These are phyloP conservation scores for Alternaria burnsii DNA, from an alignment of 2,329 filamentous ascomycete species.

Conservation along the genomic window DNA sequence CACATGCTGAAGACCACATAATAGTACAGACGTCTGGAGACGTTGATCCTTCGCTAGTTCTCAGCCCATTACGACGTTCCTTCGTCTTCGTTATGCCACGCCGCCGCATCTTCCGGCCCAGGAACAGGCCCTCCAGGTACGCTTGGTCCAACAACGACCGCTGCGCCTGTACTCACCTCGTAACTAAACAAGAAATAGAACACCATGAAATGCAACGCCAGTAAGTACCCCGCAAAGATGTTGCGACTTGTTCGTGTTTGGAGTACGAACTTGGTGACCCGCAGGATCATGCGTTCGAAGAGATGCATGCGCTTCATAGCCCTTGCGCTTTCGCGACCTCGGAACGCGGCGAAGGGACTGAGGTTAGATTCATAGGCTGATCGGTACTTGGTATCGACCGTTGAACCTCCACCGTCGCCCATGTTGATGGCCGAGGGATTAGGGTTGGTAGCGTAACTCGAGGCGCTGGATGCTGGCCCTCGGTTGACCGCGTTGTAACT, in stretches of 20 bases:
- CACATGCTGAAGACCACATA: slow-evolving; percentile 1
- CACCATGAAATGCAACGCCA: slow-evolving; percentile 86
- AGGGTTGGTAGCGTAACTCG: slow-evolving; percentile 69
- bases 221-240: slow-evolving; percentile 89
- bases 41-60: slow-evolving; percentile 21
- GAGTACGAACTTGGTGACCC: slow-evolving; percentile 87
- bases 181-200: slow-evolving; percentile 89
- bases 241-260: slow-evolving; percentile 91
- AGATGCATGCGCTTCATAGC: slow-evolving; percentile 94
- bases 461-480: slow-evolving; percentile 65
- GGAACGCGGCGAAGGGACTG: slow-evolving; percentile 93
- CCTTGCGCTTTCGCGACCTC: slow-evolving; percentile 88
- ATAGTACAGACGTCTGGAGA: slow-evolving; percentile 7
- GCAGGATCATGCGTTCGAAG: slow-evolving; percentile 89
- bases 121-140: slow-evolving; percentile 28
- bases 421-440: slow-evolving; percentile 78
- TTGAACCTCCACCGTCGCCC: slow-evolving; percentile 17
- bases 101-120: slow-evolving; percentile 29
- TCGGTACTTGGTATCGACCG: slow-evolving; percentile 76
- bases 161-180: slow-evolving; percentile 58
- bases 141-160: slow-evolving; percentile 41
- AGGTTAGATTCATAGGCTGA: slow-evolving; percentile 95
- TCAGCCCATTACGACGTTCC: slow-evolving; percentile 25
- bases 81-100: slow-evolving; percentile 50
- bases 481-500: slow-evolving; percentile 88